phyloP scores from a whole-genome alignment of 768 basidiomycete genomes.

The Termitomyces sp. region DNA sequence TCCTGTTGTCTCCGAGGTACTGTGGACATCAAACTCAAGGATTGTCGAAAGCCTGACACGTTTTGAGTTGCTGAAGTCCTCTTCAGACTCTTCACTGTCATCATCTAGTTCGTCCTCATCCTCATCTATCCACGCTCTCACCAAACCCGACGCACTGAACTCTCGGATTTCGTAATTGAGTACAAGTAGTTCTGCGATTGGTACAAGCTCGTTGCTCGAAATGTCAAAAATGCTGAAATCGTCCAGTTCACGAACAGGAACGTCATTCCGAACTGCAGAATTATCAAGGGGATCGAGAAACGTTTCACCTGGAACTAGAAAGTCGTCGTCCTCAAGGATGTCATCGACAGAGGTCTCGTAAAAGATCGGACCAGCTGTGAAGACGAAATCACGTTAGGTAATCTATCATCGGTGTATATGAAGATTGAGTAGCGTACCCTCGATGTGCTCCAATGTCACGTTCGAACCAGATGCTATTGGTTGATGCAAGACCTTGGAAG shows the following conservation, averaged over 20 bases:
- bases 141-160: conserved; percentile 35
- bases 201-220: conserved; percentile 30
- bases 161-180: conserved; percentile 18
- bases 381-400: background rate
- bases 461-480: conserved; percentile 11
- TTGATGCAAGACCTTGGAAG: background rate
- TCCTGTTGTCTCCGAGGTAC: conserved; percentile 21
- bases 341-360: conserved; percentile 22
- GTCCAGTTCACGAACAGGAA: conserved; percentile 53
- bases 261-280: conserved; percentile 24
- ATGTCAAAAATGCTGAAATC: conserved; percentile 50
- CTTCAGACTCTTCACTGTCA: conserved; percentile 21
- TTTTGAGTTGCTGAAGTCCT: conserved; percentile 20
- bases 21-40: conserved; percentile 42
- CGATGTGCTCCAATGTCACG: conserved; percentile 5
- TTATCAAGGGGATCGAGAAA: conserved; percentile 11
- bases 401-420: background rate
- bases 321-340: conserved; percentile 31
- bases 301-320: conserved; percentile 41
- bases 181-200: conserved; percentile 32
- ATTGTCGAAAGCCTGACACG: conserved; percentile 37
- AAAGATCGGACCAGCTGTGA: background rate
- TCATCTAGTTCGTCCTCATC: conserved; percentile 25
- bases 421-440: background rate
- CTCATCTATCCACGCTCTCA: conserved; percentile 30